phyloP scores from a whole-genome alignment of 176 grass and related monocot species.

The Phyllostachys edulis region DNA sequence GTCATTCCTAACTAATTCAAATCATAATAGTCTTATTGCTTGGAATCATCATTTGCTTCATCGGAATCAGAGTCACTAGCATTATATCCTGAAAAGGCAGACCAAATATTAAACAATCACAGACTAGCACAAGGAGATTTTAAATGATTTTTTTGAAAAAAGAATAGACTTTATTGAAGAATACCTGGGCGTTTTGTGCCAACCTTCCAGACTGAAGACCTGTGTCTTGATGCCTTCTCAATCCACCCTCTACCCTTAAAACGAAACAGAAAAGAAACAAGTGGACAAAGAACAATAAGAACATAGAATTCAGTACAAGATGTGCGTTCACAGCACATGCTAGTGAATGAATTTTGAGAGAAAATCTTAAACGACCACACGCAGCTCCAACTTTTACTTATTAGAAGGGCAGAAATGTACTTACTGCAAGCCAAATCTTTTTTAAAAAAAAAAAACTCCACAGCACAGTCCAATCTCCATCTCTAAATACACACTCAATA shows the following conservation, averaged over 20 bases:
- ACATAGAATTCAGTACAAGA: background rate
- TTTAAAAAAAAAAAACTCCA: too few relatives aligned
- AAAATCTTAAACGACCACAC: background rate
- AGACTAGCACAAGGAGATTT: background rate
- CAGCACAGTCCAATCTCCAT: background rate
- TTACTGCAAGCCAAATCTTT: background rate
- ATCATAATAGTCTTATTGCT: conserved; percentile 29
- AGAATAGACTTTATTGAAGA: background rate
- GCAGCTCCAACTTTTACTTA: background rate
- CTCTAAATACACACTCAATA: background rate
- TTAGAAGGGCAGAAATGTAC: background rate
- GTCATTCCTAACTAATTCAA: conserved; percentile 32
- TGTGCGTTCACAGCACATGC: background rate
- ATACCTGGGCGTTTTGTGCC: conserved; percentile 55
- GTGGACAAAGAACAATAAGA: conserved; percentile 18
- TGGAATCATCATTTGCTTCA: conserved; percentile 26
- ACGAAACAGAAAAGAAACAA: background rate
- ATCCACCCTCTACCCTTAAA: conserved; percentile 51
- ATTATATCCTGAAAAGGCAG: conserved; percentile 48
- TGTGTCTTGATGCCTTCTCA: conserved; percentile 46
- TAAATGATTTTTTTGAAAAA: background rate
- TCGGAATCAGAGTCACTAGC: conserved; percentile 59
- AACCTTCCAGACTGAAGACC: conserved; percentile 45
- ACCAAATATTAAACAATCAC: background rate
- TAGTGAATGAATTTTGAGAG: background rate